phyloP scores from a whole-genome alignment of 2,329 filamentous ascomycete species.

The Penicillium paneum region DNA sequence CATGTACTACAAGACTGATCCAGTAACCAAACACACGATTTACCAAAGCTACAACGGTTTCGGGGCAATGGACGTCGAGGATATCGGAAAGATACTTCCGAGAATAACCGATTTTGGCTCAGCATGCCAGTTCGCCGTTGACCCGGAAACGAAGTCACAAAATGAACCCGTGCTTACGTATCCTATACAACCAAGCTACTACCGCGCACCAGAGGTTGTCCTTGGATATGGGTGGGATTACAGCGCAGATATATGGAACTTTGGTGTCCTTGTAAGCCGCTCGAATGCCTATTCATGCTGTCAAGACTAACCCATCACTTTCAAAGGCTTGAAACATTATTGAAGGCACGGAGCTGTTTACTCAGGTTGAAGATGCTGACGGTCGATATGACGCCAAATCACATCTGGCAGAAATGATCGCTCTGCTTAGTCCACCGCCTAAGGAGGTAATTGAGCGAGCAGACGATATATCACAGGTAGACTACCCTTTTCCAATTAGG shows the following conservation, averaged over 20 bases:
- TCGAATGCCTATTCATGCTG: not conserved
- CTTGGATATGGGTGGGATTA: conserved; percentile 34
- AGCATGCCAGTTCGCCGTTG: not conserved
- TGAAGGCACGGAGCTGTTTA: conserved; percentile 32
- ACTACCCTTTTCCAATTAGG: not conserved
- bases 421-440: conserved; percentile 37
- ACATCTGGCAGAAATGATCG: conserved; percentile 43
- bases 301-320: not conserved
- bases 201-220: conserved; percentile 37
- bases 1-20: conserved; percentile 24
- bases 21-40: conserved; percentile 22
- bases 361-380: conserved; percentile 27
- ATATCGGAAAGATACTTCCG: not conserved
- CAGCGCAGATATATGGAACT: conserved; percentile 39
- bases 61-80: conserved; percentile 18
- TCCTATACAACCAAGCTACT: conserved; percentile 42
- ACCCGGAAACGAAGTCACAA: conserved; percentile 7
- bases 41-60: conserved; percentile 32
- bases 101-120: conserved; percentile 33
- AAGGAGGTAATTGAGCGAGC: not conserved
- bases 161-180: conserved; percentile 32
- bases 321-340: conserved; percentile 34
- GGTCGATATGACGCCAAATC: conserved; percentile 31
- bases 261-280: conserved; percentile 31
- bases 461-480: not conserved